phyloP scores from a whole-genome alignment of 331 rosid genomes.

The Prunus yedoensis region DNA sequence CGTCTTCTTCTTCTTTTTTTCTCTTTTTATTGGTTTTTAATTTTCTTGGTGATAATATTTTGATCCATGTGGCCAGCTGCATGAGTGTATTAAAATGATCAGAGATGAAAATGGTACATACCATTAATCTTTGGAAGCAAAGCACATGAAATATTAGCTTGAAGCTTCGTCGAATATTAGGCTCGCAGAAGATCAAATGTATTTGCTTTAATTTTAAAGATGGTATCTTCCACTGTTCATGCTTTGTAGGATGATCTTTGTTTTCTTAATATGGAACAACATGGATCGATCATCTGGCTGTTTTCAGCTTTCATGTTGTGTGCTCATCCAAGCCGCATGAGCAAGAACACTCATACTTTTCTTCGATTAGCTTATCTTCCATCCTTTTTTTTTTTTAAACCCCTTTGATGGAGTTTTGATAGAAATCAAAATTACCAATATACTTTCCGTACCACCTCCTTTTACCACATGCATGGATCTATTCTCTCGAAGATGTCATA shows the following conservation, averaged over 20 bases:
- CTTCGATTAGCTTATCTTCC: background rate
- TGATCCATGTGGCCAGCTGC: background rate
- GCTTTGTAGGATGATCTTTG: too few species aligned
- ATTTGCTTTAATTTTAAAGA: too few species aligned
- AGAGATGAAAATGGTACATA: background rate
- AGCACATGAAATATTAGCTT: background rate
- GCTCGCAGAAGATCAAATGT: background rate
- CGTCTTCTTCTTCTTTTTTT: background rate
- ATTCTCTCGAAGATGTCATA: background rate
- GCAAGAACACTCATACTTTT: background rate
- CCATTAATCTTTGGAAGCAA: background rate
- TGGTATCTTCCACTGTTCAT: too few species aligned
- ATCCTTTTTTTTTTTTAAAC: too few species aligned
- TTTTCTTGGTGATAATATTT: background rate
- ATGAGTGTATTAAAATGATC: background rate
- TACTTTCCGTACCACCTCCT: background rate
- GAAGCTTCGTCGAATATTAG: background rate
- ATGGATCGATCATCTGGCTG: too few species aligned
- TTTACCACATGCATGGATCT: constrained; percentile 16
- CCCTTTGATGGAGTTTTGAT: background rate
- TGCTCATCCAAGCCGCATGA: background rate
- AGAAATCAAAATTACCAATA: background rate
- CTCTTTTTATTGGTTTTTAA: constrained; percentile 7
- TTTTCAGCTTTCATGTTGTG: too few species aligned
- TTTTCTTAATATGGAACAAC: too few species aligned